These are phyloP conservation scores for Yarrowia sp. DNA, from an alignment of 805 yeast species.

Conservation along the genomic window DNA sequence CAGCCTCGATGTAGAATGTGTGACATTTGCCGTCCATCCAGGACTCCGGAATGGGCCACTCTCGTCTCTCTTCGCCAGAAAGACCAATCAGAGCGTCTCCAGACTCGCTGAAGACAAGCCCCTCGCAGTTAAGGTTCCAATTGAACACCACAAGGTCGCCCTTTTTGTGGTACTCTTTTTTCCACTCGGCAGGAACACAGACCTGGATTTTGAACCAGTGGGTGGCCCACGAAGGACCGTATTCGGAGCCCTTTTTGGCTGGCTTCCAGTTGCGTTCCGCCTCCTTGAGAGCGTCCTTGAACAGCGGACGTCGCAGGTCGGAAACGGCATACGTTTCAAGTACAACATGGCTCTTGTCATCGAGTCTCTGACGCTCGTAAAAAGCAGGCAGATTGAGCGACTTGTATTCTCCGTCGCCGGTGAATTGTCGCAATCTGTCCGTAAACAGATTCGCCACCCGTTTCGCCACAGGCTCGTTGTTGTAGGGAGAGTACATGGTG, in stretches of 20 bases:
- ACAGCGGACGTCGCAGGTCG: slow-evolving; percentile 60
- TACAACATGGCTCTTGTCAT: slow-evolving; percentile 48
- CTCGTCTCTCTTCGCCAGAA: slow-evolving; percentile 77
- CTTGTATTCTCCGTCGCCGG: slow-evolving; percentile 71
- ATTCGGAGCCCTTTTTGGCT: slow-evolving; percentile 58
- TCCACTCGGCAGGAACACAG: slow-evolving; percentile 50
- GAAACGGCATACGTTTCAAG: slow-evolving; percentile 73
- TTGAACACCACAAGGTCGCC: slow-evolving; percentile 60
- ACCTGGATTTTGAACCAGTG: slow-evolving; percentile 82
- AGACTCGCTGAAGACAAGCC: slow-evolving; percentile 61
- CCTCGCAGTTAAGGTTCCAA: slow-evolving; percentile 88
- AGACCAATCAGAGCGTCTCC: slow-evolving; percentile 80
- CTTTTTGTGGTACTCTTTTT: slow-evolving; percentile 37
- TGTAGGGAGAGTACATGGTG: slow-evolving; percentile 31
- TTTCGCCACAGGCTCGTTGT: slow-evolving; percentile 61
- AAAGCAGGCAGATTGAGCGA: slow-evolving; percentile 76
- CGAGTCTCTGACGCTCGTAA: slow-evolving; percentile 60
- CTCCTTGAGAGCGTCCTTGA: slow-evolving; percentile 53
- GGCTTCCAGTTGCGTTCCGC: slow-evolving; percentile 43
- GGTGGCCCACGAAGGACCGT: slow-evolving; percentile 96
- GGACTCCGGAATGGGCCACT: slow-evolving; percentile 60
- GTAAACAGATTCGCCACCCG: slow-evolving; percentile 73
- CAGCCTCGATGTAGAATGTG: slow-evolving; percentile 76
- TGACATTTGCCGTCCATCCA: slow-evolving; percentile 54
- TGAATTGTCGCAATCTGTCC: slow-evolving; percentile 71